A percentile compares a stretch with the other conserved stretches of the same genome.
These are phyloP conservation scores for Kurtzmaniella quercitrusa DNA, from an alignment of 1,139 yeast genomes.

Conservation along the genomic window DNA sequence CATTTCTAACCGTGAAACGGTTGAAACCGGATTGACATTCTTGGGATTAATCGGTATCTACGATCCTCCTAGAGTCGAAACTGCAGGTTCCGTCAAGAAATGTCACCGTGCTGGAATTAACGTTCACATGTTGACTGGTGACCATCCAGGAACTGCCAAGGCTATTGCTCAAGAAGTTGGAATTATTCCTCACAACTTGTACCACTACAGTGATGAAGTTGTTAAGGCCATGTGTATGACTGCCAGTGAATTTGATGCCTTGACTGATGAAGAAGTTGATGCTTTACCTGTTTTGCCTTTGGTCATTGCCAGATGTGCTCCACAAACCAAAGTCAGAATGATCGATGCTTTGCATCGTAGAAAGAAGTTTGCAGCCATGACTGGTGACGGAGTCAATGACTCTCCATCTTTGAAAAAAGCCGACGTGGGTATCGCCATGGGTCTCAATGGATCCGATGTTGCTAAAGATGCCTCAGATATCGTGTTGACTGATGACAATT, in stretches of 20 bases:
- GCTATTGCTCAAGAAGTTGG: constrained; percentile 53
- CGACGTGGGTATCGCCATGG: constrained; percentile 43
- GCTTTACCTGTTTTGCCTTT: constrained; percentile 31
- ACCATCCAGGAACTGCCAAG: constrained; percentile 50
- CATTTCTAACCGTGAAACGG: constrained; percentile 16
- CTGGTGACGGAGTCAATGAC: constrained; percentile 40
- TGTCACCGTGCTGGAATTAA: constrained; percentile 52
- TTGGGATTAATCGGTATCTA: constrained; percentile 50
- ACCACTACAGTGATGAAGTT: constrained; percentile 31
- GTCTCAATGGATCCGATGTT: constrained; percentile 49
- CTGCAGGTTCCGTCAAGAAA: constrained; percentile 36
- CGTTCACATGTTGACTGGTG: constrained; percentile 54
- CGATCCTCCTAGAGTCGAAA: constrained; percentile 55
- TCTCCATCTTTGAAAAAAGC: constrained; percentile 36
- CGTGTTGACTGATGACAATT: constrained; percentile 49
- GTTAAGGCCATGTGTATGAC: constrained; percentile 38
- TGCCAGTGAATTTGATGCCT: constrained; percentile 43
- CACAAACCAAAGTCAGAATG: constrained; percentile 48
- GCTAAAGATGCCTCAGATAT: constrained; percentile 58
- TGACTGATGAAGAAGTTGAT: constrained; percentile 28
- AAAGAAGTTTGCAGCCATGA: constrained; percentile 37
- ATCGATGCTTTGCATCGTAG: constrained; percentile 49
- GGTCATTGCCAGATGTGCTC: constrained; percentile 50
- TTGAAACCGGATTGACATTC: constrained; percentile 36
- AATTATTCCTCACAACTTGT: constrained; percentile 40